Evolutionary conservation across 257 asterid genomes (phyloP).

Genomic region (Penstemon davidsonii): DNA sequence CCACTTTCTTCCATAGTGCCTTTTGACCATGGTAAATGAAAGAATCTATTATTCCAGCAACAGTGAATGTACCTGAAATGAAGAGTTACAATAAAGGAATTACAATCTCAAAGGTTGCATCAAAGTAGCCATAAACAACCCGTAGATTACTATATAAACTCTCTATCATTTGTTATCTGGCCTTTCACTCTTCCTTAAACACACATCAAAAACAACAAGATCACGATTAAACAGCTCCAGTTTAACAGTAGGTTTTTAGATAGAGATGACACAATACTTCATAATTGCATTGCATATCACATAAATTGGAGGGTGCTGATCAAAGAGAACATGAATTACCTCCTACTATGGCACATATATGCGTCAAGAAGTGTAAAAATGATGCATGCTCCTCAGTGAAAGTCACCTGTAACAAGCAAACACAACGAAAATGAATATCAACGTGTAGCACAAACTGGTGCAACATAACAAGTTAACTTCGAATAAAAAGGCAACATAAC

Average conservation of each 20-base stretch:
- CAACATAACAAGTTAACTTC: no score
- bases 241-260: neutral
- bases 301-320: neutral
- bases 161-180: no score
- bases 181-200: no score
- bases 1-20: constrained; percentile 79
- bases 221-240: neutral
- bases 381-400: constrained; percentile 79
- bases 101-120: neutral
- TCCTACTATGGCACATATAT: constrained; percentile 94
- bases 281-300: no score
- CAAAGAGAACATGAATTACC: constrained; percentile 39
- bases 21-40: constrained; percentile 81
- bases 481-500: neutral
- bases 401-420: constrained; percentile 64
- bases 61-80: constrained; percentile 72
- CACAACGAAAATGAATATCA: constrained; percentile 1
- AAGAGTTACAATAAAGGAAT: neutral
- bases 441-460: no score
- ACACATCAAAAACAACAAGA: neutral
- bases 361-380: constrained; percentile 90
- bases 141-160: no score
- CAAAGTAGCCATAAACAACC: no score
- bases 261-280: neutral
- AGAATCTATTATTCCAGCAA: constrained; percentile 91